Conservation (phyloP, 768 basidiomycete genomes). For the Termitomyces eurrhizus region DNA sequence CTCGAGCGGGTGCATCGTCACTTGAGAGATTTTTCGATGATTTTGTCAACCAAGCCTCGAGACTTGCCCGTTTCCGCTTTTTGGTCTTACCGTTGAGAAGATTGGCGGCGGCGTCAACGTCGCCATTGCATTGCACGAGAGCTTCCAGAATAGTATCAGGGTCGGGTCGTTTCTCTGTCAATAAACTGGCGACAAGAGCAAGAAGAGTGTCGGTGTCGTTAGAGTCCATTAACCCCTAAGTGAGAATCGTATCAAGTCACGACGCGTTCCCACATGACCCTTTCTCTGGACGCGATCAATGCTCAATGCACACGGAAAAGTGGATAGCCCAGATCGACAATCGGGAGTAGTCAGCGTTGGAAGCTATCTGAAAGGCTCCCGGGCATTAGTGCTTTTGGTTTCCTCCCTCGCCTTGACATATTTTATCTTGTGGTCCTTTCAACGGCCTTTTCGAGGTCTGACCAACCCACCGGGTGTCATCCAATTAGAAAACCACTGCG, state of each 20-base stretch:
- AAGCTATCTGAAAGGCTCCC: background rate
- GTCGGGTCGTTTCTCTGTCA: conserved; percentile 30
- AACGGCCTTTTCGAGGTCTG: background rate
- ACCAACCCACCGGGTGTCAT: background rate
- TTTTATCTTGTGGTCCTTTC: background rate
- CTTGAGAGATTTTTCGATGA: conserved; percentile 3
- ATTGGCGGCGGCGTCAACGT: conserved; percentile 48
- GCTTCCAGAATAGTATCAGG: conserved; percentile 52
- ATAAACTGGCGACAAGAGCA: conserved; percentile 61
- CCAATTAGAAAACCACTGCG: conserved; percentile 36
- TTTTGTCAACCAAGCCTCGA: conserved; percentile 53
- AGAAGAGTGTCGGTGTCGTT: conserved; percentile 66
- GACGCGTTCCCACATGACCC: background rate
- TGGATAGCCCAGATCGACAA: background rate
- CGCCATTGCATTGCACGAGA: conserved; percentile 51
- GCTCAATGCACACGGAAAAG: background rate
- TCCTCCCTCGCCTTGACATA: background rate
- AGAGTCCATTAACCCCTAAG: conserved; percentile 9
- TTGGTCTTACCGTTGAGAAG: conserved; percentile 32
- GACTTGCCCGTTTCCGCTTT: conserved; percentile 47
- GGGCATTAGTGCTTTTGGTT: background rate
- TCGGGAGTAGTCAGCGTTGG: background rate
- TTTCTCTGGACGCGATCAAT: background rate
- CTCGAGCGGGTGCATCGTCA: background rate
- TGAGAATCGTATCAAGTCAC: background rate